Base-by-base conservation (phyloP, 2,329 filamentous ascomycete genomes). In the Ilyonectria sp. region DNA sequence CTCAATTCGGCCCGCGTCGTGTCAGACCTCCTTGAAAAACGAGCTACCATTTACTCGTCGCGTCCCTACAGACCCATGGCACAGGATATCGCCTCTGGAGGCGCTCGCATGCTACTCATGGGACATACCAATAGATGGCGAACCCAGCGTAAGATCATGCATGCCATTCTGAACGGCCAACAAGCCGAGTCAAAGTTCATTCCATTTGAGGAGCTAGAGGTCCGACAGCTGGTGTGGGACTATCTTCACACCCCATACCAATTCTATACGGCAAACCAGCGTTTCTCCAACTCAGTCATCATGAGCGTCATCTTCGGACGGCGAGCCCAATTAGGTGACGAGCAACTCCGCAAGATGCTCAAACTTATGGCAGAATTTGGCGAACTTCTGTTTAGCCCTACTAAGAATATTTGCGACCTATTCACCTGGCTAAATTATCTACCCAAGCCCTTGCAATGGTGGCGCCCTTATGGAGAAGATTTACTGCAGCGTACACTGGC, bases 71-170 rank as follows among this genome's bases (percentile, higher is more conserved):
- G 44, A 47, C 44, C 44, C 21, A 47, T 47, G 44, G 44, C 44
- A 6, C 44, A 47, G 44, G 44, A 26, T 15, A 47, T 47, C 44
- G 44, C 44, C 44, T 47, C 44, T 23, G 44, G 44, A 29, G 44
- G 19, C 6, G 44, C 44, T 26, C 44, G 44, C 44, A 47, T 47
- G 44, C 9, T 50, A n/a, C 47, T 31, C 26, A 50, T 50, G 26
- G 47, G 26, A 4, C 47, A 50, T 50, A 8, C 6, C 4, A 31
- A 9, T n/a, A 50, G 47, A 10, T 50, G 26, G 47, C 13, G 47
- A 50, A 50, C 13, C 47, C 23, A 50, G 47, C 47, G 47, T 31
- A 31, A 50, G 47, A 50, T 50, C 47, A 50, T 31, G 47, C 26
- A 50, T 13, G 23, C 47, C 6, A 50, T 50, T n/a, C 26, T 31